These are phyloP conservation scores for Suhomyces emberorum DNA, from an alignment of 805 yeast genomes.

Conservation along the genomic window DNA sequence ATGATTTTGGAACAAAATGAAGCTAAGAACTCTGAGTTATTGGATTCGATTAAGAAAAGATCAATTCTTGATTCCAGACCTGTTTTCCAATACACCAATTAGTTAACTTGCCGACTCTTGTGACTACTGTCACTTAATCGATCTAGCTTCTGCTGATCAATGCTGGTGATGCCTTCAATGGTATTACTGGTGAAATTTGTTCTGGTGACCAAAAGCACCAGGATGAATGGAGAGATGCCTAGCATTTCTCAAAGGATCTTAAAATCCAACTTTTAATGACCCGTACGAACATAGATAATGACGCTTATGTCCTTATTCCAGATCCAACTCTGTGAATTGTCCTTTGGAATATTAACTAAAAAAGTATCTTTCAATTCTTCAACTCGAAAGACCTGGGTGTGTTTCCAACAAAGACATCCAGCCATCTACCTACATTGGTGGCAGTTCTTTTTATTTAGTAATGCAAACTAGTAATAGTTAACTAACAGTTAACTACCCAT, in stretches of 20 bases:
- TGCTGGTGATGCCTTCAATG: no score
- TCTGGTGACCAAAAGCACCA: background rate
- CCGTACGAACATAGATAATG: conserved; percentile 16
- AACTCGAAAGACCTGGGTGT: conserved; percentile 12
- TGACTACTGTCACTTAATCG: no score
- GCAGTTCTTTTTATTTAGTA: no score
- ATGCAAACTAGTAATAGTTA: no score
- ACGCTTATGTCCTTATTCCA: conserved; percentile 11
- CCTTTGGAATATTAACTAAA: conserved; percentile 10
- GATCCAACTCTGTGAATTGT: conserved; percentile 10
- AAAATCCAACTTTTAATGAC: conserved; percentile 40
- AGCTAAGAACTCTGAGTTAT: conserved; percentile 25
- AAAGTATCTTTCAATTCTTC: conserved; percentile 12
- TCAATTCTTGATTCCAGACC: conserved; percentile 19
- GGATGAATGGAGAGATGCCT: background rate
- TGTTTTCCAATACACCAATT: conserved; percentile 31
- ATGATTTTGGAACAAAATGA: conserved; percentile 76
- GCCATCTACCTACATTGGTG: no score
- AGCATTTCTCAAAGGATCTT: conserved; percentile 8
- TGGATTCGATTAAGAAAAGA: conserved; percentile 26
- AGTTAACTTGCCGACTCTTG: conserved; percentile 5
- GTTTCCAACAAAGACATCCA: conserved; percentile 13
- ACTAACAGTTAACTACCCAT: no score
- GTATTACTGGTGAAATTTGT: background rate
- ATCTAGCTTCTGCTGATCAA: no score